Percentiles rank a stretch among this genome's conserved stretches.
Conservation (phyloP, 192 early-diverging fungal genomes). For the Coemansia sp. region DNA sequence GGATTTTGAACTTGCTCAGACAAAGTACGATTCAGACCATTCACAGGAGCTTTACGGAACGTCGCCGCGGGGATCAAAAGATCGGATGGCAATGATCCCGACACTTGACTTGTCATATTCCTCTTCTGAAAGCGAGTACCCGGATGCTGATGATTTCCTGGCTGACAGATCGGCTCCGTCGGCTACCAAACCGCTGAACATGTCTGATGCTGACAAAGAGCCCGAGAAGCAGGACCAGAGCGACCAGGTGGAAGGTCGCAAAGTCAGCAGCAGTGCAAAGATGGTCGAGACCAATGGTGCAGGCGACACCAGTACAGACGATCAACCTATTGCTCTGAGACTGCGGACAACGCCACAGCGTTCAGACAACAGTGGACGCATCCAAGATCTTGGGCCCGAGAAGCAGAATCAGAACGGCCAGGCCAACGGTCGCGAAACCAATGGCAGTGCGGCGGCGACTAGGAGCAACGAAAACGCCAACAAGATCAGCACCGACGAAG, state of each 20-base stretch:
- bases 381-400: neutral
- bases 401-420: neutral
- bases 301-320: no score
- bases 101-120: neutral
- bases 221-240: neutral
- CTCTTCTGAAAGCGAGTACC: conserved; percentile 2
- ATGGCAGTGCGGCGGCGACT: no score
- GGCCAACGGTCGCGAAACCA: neutral
- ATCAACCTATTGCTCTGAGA: no score
- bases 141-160: neutral
- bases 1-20: conserved; percentile 5
- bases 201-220: neutral
- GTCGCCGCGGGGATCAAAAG: neutral
- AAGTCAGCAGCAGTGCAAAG: neutral
- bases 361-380: no score
- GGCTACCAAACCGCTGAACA: neutral
- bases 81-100: neutral
- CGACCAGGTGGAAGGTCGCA: neutral
- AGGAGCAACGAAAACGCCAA: neutral
- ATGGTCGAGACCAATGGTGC: neutral
- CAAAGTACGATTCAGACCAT: neutral
- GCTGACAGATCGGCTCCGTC: neutral
- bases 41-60: neutral
- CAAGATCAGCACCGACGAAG: neutral
- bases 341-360: no score